Base-by-base conservation (phyloP, 805 yeast genomes). In the Yamadazyma sp. region DNA sequence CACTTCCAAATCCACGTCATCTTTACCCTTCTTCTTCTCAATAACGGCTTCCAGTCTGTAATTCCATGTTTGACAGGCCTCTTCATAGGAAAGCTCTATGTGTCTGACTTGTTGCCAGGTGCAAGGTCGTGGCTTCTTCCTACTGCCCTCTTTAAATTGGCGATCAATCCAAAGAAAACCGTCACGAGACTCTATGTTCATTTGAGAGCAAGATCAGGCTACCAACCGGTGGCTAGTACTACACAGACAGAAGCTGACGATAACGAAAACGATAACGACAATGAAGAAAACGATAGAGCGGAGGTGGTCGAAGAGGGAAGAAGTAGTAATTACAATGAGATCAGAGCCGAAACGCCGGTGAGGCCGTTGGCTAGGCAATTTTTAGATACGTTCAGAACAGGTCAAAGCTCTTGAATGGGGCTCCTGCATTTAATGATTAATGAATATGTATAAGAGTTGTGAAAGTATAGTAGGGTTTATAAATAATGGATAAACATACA, bases 331-430 rank as follows among this genome's bases (percentile, higher is more conserved):
- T 36, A 34, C 24, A 44, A 45, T 13, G 59, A 54, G 38, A 67
- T 67, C 13, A 53, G 75, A 32, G 74, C 75, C 6, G 84, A 77
- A 40, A 79, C 80, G 12, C 85, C 85, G 0, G 76, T 71, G 9
- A 58, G 86, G 35, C 77, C 85, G 0, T 57, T 81, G 23, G 79
- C 83, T 2, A 67, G 75, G 15, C 85, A 79, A 48, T 69, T 81
- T 38, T 55, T 80, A 16, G 82, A 79, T 53, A 75, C 82, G 0
- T 79, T 80, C 21, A 35, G 47, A 28, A 32, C 29, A 12, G 28
- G 28, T 16, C 13, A 10, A 17, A 28, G 6, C 13, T 24, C 12
- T 24, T 9, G 12, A 25, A 12, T 9, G 28, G 28, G n/a, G 8
- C 3, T 3, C 6, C 11, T 28, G 17, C 11, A 17, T 17, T 18